Conservation (phyloP, 176 grass and related monocot species). For the Pontederia crassipes region DNA sequence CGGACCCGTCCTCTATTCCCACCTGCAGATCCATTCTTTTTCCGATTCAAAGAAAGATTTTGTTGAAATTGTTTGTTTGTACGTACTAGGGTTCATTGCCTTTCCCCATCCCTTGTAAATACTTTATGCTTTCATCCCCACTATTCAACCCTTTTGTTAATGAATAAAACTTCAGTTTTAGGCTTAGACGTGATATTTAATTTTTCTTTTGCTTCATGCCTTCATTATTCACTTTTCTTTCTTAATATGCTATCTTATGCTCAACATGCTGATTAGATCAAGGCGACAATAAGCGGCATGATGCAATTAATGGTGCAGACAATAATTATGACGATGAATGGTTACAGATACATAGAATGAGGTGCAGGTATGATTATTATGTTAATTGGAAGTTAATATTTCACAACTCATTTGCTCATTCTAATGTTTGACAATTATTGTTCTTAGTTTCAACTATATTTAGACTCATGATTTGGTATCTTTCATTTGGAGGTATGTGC, state of each 20-base stretch:
- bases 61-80: too few species aligned
- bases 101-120: too few species aligned
- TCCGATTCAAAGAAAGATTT: too few species aligned
- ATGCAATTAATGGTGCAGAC: conserved; percentile 11
- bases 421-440: not conserved
- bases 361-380: conserved; percentile 38
- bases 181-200: too few species aligned
- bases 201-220: conserved; percentile 9
- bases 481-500: too few species aligned
- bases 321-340: conserved; percentile 53
- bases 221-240: conserved; percentile 1
- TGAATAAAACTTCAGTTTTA: too few species aligned
- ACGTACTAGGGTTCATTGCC: too few species aligned
- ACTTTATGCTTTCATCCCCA: too few species aligned
- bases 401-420: too few species aligned
- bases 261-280: not conserved
- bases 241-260: not conserved
- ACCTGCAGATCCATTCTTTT: too few species aligned
- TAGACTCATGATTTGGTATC: not conserved
- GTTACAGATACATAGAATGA: conserved; percentile 50
- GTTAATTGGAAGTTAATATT: not conserved
- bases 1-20: too few species aligned
- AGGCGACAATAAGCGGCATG: conserved; percentile 23
- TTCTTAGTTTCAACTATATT: not conserved
- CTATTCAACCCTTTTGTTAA: too few species aligned